Percentiles rank a stretch among this genome's conserved stretches.
Evolutionary conservation across 345 rosid species (phyloP).

Genomic region (Aurinia saxatilis): DNA sequence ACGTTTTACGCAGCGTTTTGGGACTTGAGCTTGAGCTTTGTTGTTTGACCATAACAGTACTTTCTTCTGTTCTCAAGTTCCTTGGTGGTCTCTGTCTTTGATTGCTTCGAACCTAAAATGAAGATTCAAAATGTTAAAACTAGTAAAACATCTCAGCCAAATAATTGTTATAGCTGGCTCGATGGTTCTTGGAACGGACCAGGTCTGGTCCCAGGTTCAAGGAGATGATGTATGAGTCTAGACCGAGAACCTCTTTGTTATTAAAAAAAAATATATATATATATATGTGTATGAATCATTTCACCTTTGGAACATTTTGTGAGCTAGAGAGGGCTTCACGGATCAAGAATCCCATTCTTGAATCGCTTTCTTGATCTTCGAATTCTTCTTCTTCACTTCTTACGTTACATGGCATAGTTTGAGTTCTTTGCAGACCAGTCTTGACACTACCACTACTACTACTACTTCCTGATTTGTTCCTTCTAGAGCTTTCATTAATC

Average conservation of each 20-base stretch:
- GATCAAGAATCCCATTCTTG: constrained; percentile 55
- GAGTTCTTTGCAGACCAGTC: constrained; percentile 32
- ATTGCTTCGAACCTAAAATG: constrained; percentile 3
- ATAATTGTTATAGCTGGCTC: too few relatives aligned
- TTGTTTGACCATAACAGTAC: constrained; percentile 23
- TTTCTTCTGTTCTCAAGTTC: constrained; percentile 28
- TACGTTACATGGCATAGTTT: constrained; percentile 40
- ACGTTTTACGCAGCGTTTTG: constrained; percentile 32
- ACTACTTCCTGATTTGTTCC: too few relatives aligned
- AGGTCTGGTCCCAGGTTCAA: too few relatives aligned
- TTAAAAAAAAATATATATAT: too few relatives aligned
- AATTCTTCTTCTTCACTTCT: constrained; percentile 22
- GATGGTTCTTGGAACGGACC: too few relatives aligned
- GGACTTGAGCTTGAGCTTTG: constrained; percentile 11
- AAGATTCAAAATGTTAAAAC: too few relatives aligned
- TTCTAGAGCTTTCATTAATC: neutral
- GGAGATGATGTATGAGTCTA: too few relatives aligned
- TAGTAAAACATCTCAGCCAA: too few relatives aligned
- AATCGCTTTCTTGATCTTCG: constrained; percentile 40
- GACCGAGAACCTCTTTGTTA: too few relatives aligned
- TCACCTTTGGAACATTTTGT: constrained; percentile 33
- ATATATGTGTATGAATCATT: too few relatives aligned
- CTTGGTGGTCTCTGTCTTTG: constrained; percentile 34
- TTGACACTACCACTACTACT: neutral
- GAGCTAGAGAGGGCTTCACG: constrained; percentile 44